Percentiles rank a stretch among this genome's conserved stretches.
phyloP scores from a whole-genome alignment of 352 stramenopile genomes.

The Ophiocytium majus region DNA sequence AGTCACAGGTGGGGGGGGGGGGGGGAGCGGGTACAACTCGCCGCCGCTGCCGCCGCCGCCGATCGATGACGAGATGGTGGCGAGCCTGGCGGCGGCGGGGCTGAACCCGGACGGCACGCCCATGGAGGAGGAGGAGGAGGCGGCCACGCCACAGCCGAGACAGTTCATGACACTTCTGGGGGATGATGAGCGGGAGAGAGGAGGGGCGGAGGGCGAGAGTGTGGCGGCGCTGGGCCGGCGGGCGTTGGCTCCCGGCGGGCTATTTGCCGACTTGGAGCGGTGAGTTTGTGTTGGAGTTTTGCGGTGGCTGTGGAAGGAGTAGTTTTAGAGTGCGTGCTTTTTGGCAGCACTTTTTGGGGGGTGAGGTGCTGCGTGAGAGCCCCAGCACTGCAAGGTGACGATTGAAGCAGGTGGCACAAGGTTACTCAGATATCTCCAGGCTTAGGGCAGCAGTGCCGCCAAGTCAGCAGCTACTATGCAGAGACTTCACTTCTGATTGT shows the following conservation, averaged over 20 bases:
- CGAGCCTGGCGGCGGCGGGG: conserved; percentile 5
- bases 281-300: neutral
- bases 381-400: too few species aligned
- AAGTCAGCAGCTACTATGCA: too few species aligned
- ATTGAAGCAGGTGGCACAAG: too few species aligned
- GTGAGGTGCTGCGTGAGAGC: neutral
- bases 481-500: too few species aligned
- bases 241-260: neutral
- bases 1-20: too few species aligned
- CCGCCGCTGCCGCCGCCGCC: too few species aligned
- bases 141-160: too few species aligned
- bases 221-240: too few species aligned
- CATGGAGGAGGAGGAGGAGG: neutral
- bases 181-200: too few species aligned
- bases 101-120: conserved; percentile 22
- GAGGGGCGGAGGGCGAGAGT: neutral
- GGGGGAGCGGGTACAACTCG: too few species aligned
- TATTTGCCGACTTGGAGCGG: neutral
- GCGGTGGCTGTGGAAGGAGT: neutral
- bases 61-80: conserved; percentile 24
- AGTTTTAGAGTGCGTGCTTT: neutral
- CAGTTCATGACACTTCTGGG: neutral
- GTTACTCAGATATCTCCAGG: too few species aligned
- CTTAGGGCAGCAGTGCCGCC: too few species aligned
- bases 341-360: neutral